Conservation (phyloP, 495 filamentous ascomycete genomes). For the Friedmanniomyces simplex region DNA sequence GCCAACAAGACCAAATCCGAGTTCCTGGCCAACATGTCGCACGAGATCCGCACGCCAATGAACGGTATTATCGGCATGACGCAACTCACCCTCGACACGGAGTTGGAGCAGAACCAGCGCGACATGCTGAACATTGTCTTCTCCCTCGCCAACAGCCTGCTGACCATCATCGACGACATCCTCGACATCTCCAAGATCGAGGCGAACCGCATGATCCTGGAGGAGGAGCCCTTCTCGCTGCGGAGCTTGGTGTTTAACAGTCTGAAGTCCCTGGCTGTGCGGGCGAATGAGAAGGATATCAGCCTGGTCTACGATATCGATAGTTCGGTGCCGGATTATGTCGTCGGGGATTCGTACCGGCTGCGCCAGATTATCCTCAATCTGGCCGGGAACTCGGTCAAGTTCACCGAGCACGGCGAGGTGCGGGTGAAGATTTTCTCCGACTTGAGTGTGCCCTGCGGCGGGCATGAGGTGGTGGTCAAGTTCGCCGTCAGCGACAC, state of each 20-base stretch:
- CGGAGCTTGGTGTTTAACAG: constrained; percentile 96
- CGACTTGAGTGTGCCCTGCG: constrained; percentile 55
- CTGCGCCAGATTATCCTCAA: constrained; percentile 89
- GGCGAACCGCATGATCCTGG: constrained; percentile 98
- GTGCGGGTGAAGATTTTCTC: constrained; percentile 88
- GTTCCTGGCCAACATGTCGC: constrained; percentile 98
- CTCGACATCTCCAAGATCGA: constrained; percentile 99
- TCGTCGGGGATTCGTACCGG: constrained; percentile 94
- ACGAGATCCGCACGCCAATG: constrained; percentile 98
- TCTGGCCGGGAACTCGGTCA: constrained; percentile 74
- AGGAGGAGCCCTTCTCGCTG: constrained; percentile 93
- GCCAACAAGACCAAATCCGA: constrained; percentile 98
- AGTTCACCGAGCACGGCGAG: constrained; percentile 96
- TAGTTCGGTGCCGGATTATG: constrained; percentile 88
- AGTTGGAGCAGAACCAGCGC: constrained; percentile 85
- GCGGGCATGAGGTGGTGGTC: constrained; percentile 74
- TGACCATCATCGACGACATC: constrained; percentile 99
- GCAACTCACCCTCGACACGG: constrained; percentile 90
- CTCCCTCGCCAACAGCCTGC: constrained; percentile 88
- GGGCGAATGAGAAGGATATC: constrained; percentile 94
- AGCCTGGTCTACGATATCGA: constrained; percentile 92
- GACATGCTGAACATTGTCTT: constrained; percentile 99
- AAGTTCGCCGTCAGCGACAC: constrained; percentile 97
- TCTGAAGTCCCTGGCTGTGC: constrained; percentile 88
- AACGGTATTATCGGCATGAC: constrained; percentile 85